A percentile compares a stretch with the other conserved stretches of the same genome.
phyloP scores from a whole-genome alignment of 441 rosid species.

The Theobroma grandiflorum region DNA sequence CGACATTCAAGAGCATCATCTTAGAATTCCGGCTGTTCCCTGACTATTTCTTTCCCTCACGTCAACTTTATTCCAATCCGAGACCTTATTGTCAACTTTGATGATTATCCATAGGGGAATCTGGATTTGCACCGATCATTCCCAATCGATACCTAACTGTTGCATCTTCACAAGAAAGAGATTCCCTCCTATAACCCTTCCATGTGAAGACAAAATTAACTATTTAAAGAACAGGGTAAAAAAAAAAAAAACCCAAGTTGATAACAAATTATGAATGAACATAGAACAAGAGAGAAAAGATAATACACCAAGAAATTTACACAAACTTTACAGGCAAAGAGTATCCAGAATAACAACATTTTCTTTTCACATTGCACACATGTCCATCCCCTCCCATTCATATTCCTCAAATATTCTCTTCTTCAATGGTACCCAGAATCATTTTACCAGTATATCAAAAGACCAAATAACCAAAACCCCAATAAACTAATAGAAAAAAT shows the following conservation, averaged over 20 bases:
- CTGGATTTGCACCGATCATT: no score
- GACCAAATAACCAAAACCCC: conserved; percentile 39
- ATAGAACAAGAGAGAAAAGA: not conserved
- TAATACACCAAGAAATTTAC: conserved; percentile 45
- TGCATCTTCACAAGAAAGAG: no score
- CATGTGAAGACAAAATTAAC: no score
- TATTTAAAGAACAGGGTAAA: not conserved
- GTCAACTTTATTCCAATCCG: no score
- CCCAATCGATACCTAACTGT: no score
- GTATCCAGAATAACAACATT: conserved; percentile 33
- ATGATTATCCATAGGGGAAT: no score
- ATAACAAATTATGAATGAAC: conserved; percentile 17
- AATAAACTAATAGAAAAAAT: conserved; percentile 35
- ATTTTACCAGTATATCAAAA: conserved; percentile 11
- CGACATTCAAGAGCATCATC: no score
- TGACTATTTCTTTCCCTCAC: no score
- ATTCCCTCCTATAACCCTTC: no score
- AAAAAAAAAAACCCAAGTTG: not conserved
- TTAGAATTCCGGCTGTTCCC: no score
- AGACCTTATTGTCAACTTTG: no score
- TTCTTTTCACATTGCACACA: conserved; percentile 38
- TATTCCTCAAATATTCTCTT: conserved; percentile 9
- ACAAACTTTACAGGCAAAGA: conserved; percentile 47
- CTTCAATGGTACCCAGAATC: not conserved
- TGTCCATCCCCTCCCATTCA: not conserved